phyloP scores from a whole-genome alignment of 345 rosid species.

The Populus tremula region DNA sequence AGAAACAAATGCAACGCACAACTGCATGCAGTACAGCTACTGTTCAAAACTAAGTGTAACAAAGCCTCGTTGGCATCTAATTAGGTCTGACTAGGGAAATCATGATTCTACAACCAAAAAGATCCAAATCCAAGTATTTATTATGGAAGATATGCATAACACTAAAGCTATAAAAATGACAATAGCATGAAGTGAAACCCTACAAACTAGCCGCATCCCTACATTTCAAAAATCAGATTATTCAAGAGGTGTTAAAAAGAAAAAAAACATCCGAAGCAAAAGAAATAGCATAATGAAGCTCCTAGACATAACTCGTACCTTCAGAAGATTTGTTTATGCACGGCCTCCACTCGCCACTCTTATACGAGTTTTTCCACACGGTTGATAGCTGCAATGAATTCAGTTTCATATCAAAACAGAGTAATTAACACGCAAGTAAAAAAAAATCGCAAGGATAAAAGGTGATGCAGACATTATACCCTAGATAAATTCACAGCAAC shows the following conservation, averaged over 20 bases:
- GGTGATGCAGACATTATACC: not conserved
- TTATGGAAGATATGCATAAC: too few species aligned
- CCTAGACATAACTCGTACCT: slow-evolving; percentile 44
- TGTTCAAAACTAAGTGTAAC: not conserved
- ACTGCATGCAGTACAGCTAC: not conserved
- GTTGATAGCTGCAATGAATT: slow-evolving; percentile 58
- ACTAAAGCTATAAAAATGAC: not conserved
- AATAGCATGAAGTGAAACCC: not conserved
- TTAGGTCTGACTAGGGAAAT: not conserved
- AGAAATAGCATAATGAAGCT: not conserved
- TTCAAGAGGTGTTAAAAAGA: not conserved
- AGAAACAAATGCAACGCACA: not conserved
- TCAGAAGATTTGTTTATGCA: slow-evolving; percentile 61
- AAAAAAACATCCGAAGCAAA: not conserved
- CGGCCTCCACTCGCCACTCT: slow-evolving; percentile 77
- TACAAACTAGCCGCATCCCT: not conserved
- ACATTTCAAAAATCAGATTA: not conserved
- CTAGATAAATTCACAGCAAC: not conserved
- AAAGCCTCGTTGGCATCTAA: not conserved
- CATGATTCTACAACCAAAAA: not conserved
- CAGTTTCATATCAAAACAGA: slow-evolving; percentile 4
- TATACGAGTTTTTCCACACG: slow-evolving; percentile 84
- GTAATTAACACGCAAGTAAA: not conserved
- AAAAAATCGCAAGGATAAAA: slow-evolving; percentile 1
- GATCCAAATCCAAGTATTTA: not conserved